Conservation (phyloP, 148 eudicot genomes). For the Chenopodium album region DNA sequence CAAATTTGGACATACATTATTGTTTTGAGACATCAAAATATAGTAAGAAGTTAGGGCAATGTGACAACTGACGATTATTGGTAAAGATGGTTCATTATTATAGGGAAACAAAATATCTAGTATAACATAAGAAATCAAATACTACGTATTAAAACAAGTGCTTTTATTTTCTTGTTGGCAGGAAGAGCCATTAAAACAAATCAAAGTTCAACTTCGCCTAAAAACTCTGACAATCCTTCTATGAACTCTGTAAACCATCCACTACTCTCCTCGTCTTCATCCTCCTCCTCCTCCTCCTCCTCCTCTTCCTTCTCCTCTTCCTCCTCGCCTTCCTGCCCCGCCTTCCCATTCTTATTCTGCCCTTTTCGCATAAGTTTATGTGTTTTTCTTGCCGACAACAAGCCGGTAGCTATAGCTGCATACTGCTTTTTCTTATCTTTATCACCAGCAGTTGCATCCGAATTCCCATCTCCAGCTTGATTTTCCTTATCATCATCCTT, state of each 20-base stretch:
- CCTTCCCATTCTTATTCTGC: not conserved
- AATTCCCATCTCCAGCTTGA: too few species aligned
- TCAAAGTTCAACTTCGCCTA: not conserved
- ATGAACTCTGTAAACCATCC: constrained; percentile 3
- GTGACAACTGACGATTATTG: too few species aligned
- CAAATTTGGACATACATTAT: too few species aligned
- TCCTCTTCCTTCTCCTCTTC: not conserved
- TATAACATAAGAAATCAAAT: too few species aligned
- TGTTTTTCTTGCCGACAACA: constrained; percentile 1
- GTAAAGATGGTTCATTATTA: too few species aligned
- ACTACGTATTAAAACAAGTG: not conserved
- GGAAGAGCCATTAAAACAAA: not conserved
- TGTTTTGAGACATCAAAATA: too few species aligned
- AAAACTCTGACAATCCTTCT: not conserved
- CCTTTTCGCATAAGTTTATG: not conserved
- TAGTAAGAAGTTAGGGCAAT: too few species aligned
- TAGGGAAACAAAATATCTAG: too few species aligned
- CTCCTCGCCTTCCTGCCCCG: not conserved
- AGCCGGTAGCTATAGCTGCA: not conserved
- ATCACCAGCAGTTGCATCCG: too few species aligned
- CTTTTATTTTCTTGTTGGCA: not conserved
- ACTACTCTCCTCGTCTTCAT: not conserved
- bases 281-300: not conserved
- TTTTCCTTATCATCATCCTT: not conserved
- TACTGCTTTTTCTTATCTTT: constrained; percentile 1